Evolutionary conservation across 345 rosid species (phyloP).

Genomic region (Salix brachista): DNA sequence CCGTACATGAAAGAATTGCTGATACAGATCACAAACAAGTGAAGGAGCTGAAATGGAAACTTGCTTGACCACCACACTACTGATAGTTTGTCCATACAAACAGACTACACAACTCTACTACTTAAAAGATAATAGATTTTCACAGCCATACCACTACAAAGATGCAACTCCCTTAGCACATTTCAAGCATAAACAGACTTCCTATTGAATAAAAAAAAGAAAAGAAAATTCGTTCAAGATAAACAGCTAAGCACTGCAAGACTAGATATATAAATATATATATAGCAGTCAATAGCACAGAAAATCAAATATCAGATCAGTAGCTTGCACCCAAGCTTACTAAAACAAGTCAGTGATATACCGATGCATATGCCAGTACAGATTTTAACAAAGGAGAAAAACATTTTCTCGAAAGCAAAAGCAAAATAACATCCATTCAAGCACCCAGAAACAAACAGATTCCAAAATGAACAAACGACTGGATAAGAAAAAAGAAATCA

Average conservation of each 20-base stretch:
- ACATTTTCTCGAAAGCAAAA: background rate
- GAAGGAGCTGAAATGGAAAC: too few relatives aligned
- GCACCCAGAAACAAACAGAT: background rate
- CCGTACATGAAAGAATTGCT: background rate
- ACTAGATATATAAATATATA: background rate
- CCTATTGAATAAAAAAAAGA: background rate
- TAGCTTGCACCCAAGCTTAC: too few relatives aligned
- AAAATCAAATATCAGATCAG: background rate
- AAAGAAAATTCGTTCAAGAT: background rate
- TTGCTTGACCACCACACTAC: too few relatives aligned
- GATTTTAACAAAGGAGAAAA: background rate
- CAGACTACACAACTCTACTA: background rate
- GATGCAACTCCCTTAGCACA: background rate
- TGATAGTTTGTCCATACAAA: too few relatives aligned
- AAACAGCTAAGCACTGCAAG: background rate
- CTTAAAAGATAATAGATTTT: background rate
- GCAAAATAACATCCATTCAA: background rate
- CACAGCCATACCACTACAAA: background rate
- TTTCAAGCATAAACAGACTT: background rate
- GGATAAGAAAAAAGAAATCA: constrained; percentile 8
- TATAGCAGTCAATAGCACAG: background rate
- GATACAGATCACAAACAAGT: background rate
- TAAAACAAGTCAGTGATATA: too few relatives aligned
- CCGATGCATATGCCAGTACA: too few relatives aligned
- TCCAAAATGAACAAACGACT: background rate